A percentile compares a stretch with the other conserved stretches of the same genome.
phyloP scores from a whole-genome alignment of 768 basidiomycete genomes.

The Trametes punicea region DNA sequence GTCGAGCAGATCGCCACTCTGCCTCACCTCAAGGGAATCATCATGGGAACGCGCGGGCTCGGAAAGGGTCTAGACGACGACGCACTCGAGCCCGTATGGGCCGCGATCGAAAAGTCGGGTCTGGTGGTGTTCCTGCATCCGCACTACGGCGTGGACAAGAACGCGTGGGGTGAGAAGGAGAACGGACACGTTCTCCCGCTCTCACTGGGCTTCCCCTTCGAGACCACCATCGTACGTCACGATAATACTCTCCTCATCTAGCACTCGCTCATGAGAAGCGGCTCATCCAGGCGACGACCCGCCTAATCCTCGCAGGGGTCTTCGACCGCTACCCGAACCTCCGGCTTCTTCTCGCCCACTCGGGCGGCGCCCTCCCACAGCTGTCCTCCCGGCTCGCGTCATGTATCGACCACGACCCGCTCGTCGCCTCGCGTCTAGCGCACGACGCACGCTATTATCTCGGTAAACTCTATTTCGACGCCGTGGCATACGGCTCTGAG shows the following conservation, averaged over 20 bases:
- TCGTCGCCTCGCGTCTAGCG: conserved; percentile 67
- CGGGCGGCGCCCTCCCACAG: conserved; percentile 80
- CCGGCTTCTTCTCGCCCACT: conserved; percentile 80
- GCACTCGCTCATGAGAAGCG: neutral
- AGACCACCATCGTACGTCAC: conserved; percentile 74
- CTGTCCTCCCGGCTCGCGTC: conserved; percentile 82
- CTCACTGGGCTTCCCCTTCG: conserved; percentile 86
- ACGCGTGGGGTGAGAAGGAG: conserved; percentile 68
- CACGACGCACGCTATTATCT: conserved; percentile 85
- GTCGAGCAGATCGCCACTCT: conserved; percentile 63
- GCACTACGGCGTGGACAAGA: conserved; percentile 78
- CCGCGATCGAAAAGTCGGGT: conserved; percentile 62
- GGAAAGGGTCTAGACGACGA: conserved; percentile 82
- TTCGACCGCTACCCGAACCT: conserved; percentile 77
- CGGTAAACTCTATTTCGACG: conserved; percentile 77
- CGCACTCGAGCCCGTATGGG: conserved; percentile 77
- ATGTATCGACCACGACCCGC: conserved; percentile 82
- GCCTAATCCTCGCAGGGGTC: conserved; percentile 77
- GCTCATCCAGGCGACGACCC: conserved; percentile 56
- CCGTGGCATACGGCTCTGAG: conserved; percentile 86
- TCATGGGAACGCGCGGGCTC: conserved; percentile 77
- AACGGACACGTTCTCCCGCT: conserved; percentile 89
- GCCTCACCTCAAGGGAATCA: conserved; percentile 70
- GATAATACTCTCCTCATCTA: neutral
- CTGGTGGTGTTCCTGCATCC: conserved; percentile 84